phyloP scores from a whole-genome alignment of 192 early-diverging fungal genomes.

The Coemansia sp. region DNA sequence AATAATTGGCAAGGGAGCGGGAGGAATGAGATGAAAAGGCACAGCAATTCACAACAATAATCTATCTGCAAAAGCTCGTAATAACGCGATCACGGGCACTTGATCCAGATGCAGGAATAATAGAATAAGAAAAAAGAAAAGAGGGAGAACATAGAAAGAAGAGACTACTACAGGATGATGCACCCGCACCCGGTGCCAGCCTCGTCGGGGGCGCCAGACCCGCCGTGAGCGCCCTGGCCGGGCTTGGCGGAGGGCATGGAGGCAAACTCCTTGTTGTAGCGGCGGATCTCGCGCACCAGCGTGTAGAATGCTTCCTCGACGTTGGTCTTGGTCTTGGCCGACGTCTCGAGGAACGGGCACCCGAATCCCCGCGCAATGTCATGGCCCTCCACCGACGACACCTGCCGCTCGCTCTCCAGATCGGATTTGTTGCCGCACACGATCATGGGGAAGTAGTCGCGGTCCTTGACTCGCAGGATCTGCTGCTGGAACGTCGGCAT shows the following conservation, averaged over 20 bases:
- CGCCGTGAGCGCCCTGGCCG: constrained; percentile 10
- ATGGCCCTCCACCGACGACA: constrained; percentile 77
- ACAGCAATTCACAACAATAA: no score
- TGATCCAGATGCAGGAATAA: neutral
- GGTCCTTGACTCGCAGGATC: constrained; percentile 95
- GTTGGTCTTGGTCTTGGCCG: constrained; percentile 85
- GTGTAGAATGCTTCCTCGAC: constrained; percentile 92
- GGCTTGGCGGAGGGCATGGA: constrained; percentile 40
- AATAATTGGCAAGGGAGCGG: neutral
- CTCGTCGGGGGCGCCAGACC: constrained; percentile 46
- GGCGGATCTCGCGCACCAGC: constrained; percentile 85
- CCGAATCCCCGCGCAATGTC: constrained; percentile 78
- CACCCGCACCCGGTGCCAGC: constrained; percentile 61
- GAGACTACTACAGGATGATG: constrained; percentile 57
- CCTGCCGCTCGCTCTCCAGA: constrained; percentile 80
- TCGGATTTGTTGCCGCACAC: constrained; percentile 96
- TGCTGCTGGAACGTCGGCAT: constrained; percentile 91
- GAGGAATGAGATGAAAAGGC: neutral
- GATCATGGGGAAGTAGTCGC: constrained; percentile 87
- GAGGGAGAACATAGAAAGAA: constrained; percentile 4
- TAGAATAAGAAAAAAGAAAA: neutral
- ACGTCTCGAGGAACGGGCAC: constrained; percentile 86
- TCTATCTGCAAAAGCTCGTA: no score
- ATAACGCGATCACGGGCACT: neutral
- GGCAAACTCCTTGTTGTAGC: constrained; percentile 74